A percentile compares a stretch with the other conserved stretches of the same genome.
Conservation (phyloP, 2,329 filamentous ascomycete genomes). For the Dactylellina drechsleri region DNA sequence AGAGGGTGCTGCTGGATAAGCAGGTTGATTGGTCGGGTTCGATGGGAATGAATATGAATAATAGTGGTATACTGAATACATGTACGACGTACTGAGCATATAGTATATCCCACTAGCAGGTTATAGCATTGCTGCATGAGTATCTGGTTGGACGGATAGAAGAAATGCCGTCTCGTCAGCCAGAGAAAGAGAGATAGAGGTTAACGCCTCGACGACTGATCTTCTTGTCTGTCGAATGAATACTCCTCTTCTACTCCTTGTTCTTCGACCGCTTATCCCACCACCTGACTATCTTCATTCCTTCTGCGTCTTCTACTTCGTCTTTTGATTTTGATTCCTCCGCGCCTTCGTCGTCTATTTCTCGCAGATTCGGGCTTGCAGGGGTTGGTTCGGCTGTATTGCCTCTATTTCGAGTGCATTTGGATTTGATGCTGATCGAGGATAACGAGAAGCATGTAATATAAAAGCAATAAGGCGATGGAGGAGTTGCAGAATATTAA, state of each 20-base stretch:
- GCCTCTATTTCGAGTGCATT: too few species aligned
- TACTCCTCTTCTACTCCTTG: neutral
- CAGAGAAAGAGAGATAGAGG: too few species aligned
- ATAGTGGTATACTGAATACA: slow-evolving; percentile 3
- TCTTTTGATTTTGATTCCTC: neutral
- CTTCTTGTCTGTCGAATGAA: neutral
- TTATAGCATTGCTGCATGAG: too few species aligned
- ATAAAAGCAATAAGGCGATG: too few species aligned
- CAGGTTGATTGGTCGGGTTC: neutral
- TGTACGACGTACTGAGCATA: neutral
- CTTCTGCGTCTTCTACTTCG: neutral
- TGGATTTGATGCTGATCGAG: too few species aligned
- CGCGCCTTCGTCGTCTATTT: neutral
- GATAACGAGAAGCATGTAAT: too few species aligned
- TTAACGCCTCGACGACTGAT: neutral
- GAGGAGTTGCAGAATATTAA: slow-evolving; percentile 2
- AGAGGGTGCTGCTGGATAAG: neutral
- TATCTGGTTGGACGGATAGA: too few species aligned
- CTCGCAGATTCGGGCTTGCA: neutral
- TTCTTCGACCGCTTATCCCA: neutral
- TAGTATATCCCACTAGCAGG: too few species aligned
- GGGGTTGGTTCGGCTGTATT: neutral
- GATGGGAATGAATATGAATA: neutral
- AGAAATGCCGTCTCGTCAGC: too few species aligned
- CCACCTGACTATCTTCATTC: neutral